These are phyloP conservation scores for Pleurotus cornucopiae DNA, from an alignment of 768 basidiomycete species.

Conservation along the genomic window DNA sequence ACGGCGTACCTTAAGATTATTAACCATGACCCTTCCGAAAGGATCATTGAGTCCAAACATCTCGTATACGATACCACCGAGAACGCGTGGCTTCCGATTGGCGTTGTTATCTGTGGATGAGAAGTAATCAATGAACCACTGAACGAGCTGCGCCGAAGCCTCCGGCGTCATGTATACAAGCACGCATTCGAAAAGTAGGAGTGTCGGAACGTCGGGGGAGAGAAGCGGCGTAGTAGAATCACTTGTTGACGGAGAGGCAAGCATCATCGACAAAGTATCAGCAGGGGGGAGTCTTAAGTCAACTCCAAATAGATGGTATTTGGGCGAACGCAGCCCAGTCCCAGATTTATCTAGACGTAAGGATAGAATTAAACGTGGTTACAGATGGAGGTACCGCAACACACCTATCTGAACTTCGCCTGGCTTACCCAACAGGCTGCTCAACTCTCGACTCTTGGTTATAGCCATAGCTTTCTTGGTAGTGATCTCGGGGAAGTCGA, in stretches of 20 bases:
- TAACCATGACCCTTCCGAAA: conserved; percentile 92
- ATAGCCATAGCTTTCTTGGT: conserved; percentile 80
- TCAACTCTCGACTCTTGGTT: conserved; percentile 58
- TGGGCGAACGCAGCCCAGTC: conserved; percentile 45
- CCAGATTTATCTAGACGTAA: conserved; percentile 41
- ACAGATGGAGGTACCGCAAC: conserved; percentile 10
- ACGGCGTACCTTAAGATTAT: conserved; percentile 68
- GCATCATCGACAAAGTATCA: conserved; percentile 37
- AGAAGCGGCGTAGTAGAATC: conserved; percentile 31
- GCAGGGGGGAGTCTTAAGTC: conserved; percentile 68
- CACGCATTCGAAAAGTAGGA: conserved; percentile 91
- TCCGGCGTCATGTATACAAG: conserved; percentile 79
- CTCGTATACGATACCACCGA: conserved; percentile 78
- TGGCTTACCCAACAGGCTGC: conserved; percentile 42
- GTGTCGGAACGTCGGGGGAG: conserved; percentile 65
- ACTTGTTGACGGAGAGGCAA: conserved; percentile 14
- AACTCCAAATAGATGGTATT: conserved; percentile 69
- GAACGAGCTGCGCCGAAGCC: conserved; percentile 53
- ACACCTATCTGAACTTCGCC: conserved; percentile 40
- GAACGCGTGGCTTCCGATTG: conserved; percentile 18
- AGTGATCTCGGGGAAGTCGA: conserved; percentile 89
- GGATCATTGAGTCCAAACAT: conserved; percentile 87
- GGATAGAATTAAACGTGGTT: conserved; percentile 4
- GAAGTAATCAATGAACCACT: conserved; percentile 69
- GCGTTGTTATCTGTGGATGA: background rate